Conservation (phyloP, 2,329 filamentous ascomycete genomes). For the Cytospora schulzeri region DNA sequence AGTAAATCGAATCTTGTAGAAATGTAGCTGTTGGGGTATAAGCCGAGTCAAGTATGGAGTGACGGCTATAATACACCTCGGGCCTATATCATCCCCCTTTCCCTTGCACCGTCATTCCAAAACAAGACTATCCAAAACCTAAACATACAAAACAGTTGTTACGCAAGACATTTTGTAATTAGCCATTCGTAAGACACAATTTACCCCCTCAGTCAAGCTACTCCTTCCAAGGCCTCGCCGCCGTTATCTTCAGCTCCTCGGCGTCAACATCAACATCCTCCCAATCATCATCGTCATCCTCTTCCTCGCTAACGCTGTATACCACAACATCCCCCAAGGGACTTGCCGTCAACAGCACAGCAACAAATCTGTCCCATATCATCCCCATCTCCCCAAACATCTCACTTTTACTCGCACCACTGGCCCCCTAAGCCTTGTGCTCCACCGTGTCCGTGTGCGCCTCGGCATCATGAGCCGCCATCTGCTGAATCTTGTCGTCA, state of each 20-base stretch:
- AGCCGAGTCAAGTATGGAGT: no score
- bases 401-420: neutral
- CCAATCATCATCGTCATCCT: slow-evolving; percentile 2
- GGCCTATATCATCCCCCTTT: no score
- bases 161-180: no score
- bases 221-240: slow-evolving; percentile 11
- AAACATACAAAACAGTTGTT: no score
- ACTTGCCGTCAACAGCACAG: slow-evolving; percentile 9
- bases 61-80: no score
- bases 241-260: slow-evolving; percentile 2
- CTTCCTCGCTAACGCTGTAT: neutral
- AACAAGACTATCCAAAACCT: no score
- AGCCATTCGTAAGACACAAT: no score
- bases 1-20: no score
- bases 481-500: slow-evolving; percentile 37
- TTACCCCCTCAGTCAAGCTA: no score
- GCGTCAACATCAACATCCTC: slow-evolving; percentile 17
- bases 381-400: neutral
- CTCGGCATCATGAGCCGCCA: slow-evolving; percentile 31
- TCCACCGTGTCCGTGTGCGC: neutral
- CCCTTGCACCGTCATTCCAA: no score
- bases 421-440: slow-evolving; percentile 16
- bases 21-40: no score
- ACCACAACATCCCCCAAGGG: slow-evolving; percentile 10
- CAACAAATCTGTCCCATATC: slow-evolving; percentile 10